Percentiles rank a stretch among this genome's conserved stretches.
These are phyloP conservation scores for Porpolomopsis calyptriformis DNA, from an alignment of 768 basidiomycete species.

Conservation along the genomic window DNA sequence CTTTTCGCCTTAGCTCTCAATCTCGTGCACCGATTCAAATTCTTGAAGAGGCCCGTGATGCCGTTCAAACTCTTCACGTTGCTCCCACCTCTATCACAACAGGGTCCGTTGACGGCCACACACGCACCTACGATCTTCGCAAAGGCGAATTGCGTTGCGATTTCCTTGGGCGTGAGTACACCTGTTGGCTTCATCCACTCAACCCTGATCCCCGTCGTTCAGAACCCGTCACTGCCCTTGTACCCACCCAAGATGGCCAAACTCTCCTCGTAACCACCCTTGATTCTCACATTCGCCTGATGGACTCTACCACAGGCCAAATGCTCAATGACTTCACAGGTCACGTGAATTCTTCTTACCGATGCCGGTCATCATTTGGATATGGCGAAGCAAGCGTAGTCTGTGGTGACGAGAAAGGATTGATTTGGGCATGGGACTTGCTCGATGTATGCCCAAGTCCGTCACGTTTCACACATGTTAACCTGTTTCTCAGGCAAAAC, in stretches of 20 bases:
- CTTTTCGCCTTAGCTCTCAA: constrained; percentile 42
- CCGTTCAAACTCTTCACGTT: constrained; percentile 70
- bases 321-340: constrained; percentile 78
- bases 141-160: constrained; percentile 86
- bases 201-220: constrained; percentile 5
- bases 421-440: constrained; percentile 88
- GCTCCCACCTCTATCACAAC: constrained; percentile 56
- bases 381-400: constrained; percentile 73
- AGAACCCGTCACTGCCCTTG: constrained; percentile 84
- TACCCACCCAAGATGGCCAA: constrained; percentile 68
- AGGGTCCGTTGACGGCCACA: constrained; percentile 85
- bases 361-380: constrained; percentile 74
- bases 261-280: constrained; percentile 76
- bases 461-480: constrained; percentile 8
- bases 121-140: constrained; percentile 90
- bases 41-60: constrained; percentile 80
- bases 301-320: constrained; percentile 76
- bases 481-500: constrained; percentile 43
- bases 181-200: not conserved
- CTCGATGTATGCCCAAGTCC: constrained; percentile 50
- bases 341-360: constrained; percentile 64
- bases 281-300: constrained; percentile 75
- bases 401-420: constrained; percentile 84
- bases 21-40: constrained; percentile 81
- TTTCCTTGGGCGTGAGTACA: constrained; percentile 73